Base-by-base conservation (phyloP, 2,329 filamentous ascomycete species). In the Fusarium oligoseptatum region DNA sequence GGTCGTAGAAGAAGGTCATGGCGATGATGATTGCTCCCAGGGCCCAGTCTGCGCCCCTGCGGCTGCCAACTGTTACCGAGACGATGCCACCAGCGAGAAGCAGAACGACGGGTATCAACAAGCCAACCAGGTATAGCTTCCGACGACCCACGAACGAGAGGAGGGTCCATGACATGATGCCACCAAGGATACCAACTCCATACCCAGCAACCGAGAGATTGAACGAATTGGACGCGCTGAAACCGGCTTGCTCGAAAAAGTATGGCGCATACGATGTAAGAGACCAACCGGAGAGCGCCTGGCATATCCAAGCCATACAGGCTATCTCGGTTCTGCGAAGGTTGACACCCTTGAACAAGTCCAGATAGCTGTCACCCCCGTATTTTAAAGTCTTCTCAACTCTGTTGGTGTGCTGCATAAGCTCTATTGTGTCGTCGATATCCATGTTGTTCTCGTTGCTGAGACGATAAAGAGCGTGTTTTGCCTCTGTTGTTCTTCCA, bases 181-280 rank as follows among this genome's bases (percentile, higher is more conserved):
- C 82, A 17, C 86, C 82, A 27, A 83, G 34, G 43, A 86, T 84
- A 14, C 83, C 85, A 29, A 86, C 80, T 14, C 79, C 81, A 8
- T 82, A 84, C 34, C 82, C 83, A 5, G 80, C 81, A 15, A 86
- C 78, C 11, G 81, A 80, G 63, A 87, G 80, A 60, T 79, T 82
- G 70, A 84, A 86, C 0, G 84, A 82, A 10, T 81, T 77, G 1
- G 77, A 73, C 29, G 81, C 76, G 34, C 78, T 71, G 48, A 86
- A 80, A 45, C 86, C 85, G 5, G 84, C 80, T 63, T 85, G 84
- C 39, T 82, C 78, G 75, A 85, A 85, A 75, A 87, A 87, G 75
- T 85, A 87, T 1, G 83, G 68, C 5, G 74, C 74, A 34, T 77
- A 77, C 1, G 64, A 66, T 4, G 72, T 78, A 27, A 78, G 56